These are phyloP conservation scores for Umbilicaria muhlenbergii DNA, from an alignment of 495 filamentous ascomycete genomes.

Conservation along the genomic window DNA sequence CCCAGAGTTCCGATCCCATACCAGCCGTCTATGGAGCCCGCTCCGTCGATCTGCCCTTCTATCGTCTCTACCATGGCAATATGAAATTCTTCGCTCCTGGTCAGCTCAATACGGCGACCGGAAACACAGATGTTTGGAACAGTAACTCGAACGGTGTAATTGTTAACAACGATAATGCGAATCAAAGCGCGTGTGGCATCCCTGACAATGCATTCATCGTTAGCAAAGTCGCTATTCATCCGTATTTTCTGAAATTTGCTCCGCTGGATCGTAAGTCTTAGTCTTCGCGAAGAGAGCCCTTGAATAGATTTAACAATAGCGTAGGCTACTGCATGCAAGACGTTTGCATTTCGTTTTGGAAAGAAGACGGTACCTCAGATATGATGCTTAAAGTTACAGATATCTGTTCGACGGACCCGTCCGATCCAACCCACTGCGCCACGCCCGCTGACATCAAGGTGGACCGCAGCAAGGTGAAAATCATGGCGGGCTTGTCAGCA, in stretches of 20 bases:
- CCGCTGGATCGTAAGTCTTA: slow-evolving; percentile 9
- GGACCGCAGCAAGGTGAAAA: slow-evolving; percentile 8
- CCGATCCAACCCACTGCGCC: slow-evolving; percentile 11
- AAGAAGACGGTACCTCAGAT: slow-evolving; percentile 9
- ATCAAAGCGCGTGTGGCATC: slow-evolving; percentile 16
- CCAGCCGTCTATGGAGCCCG: slow-evolving; percentile 8
- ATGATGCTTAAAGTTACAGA: slow-evolving; percentile 16
- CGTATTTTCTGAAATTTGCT: slow-evolving; percentile 16
- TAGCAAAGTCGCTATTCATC: slow-evolving; percentile 15
- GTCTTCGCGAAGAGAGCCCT: not conserved
- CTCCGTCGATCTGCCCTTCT: slow-evolving; percentile 11
- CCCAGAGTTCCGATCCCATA: not conserved
- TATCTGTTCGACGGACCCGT: slow-evolving; percentile 11
- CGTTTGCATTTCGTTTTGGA: slow-evolving; percentile 15
- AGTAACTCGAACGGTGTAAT: not conserved
- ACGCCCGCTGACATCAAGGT: slow-evolving; percentile 12
- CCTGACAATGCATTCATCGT: slow-evolving; percentile 11
- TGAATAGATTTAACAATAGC: not conserved
- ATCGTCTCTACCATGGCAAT: slow-evolving; percentile 13
- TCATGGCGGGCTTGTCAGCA: slow-evolving; percentile 1
- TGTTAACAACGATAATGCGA: slow-evolving; percentile 4
- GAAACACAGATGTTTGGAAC: slow-evolving; percentile 6
- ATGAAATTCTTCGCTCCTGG: slow-evolving; percentile 11
- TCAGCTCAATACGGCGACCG: slow-evolving; percentile 6
- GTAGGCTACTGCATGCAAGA: slow-evolving; percentile 15